These are phyloP conservation scores for Physaria fendleri DNA, from an alignment of 345 rosid species.

Conservation along the genomic window DNA sequence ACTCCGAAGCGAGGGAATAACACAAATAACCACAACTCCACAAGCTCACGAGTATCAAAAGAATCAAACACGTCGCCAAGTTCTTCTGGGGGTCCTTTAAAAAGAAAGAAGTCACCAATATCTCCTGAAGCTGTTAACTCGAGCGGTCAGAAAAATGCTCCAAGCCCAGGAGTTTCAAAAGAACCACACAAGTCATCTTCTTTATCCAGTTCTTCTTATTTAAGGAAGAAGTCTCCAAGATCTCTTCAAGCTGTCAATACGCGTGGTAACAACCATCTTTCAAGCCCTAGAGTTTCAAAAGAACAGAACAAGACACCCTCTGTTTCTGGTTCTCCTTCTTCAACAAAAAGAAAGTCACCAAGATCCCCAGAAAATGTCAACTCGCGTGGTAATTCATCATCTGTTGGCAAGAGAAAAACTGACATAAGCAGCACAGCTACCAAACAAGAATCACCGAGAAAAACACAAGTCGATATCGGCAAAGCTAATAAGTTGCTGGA, in stretches of 20 bases:
- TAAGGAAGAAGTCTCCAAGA: constrained; percentile 10
- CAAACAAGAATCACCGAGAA: constrained; percentile 9
- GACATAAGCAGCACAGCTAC: background rate
- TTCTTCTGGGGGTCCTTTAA: background rate
- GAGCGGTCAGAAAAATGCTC: background rate
- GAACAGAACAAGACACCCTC: background rate
- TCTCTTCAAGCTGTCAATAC: constrained; percentile 1
- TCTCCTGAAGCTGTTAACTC: constrained; percentile 4
- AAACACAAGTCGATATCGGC: background rate
- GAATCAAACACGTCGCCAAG: background rate
- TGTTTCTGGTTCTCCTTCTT: background rate
- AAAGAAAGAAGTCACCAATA: constrained; percentile 11
- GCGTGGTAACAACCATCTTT: background rate
- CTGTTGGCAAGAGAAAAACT: constrained; percentile 2
- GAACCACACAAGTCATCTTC: background rate
- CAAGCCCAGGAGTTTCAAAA: constrained; percentile 9
- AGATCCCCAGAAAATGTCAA: background rate
- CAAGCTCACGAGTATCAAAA: constrained; percentile 14
- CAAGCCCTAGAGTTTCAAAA: background rate
- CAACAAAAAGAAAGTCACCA: constrained; percentile 11
- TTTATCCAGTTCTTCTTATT: constrained; percentile 1
- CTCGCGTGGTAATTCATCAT: constrained; percentile 6
- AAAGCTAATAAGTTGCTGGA: constrained; percentile 16
- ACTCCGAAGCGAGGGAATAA: too few species aligned
- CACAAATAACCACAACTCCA: background rate